Percentiles rank a stretch among this genome's conserved stretches.
These are phyloP conservation scores for Diatrype stigma DNA, from an alignment of 2,329 filamentous ascomycete species.

Conservation along the genomic window DNA sequence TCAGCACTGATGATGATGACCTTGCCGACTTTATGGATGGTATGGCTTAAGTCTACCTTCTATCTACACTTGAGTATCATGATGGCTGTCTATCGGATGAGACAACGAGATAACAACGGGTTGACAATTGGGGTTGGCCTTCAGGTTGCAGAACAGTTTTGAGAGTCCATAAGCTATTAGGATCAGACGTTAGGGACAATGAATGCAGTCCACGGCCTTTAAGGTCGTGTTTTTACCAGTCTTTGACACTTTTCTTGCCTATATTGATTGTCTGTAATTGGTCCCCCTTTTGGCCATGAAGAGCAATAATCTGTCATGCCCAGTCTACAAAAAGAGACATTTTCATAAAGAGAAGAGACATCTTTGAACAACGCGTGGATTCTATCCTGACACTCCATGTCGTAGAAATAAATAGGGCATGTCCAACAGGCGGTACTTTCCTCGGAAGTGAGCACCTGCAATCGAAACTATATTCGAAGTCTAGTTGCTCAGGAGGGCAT, in stretches of 20 bases:
- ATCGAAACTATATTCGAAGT: too few relatives aligned
- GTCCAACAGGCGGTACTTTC: not conserved
- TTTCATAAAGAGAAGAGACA: not conserved
- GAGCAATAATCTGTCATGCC: not conserved
- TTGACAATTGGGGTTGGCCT: not conserved
- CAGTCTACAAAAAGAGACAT: not conserved
- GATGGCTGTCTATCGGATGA: not conserved
- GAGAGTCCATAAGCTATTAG: not conserved
- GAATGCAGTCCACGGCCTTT: not conserved
- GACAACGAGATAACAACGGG: not conserved
- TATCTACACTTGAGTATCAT: not conserved
- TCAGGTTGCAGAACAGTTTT: not conserved
- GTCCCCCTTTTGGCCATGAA: not conserved
- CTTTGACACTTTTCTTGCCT: not conserved
- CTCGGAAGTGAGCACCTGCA: too few relatives aligned
- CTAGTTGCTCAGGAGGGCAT: too few relatives aligned
- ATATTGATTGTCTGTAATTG: not conserved
- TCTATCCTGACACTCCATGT: not conserved
- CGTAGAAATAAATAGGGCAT: not conserved
- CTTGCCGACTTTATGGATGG: constrained; percentile 6
- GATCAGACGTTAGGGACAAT: not conserved
- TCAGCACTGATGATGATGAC: constrained; percentile 8
- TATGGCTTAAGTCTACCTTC: not conserved
- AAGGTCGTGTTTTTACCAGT: not conserved
- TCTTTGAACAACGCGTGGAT: not conserved